Evolutionary conservation across 305 asterid species (phyloP).

Genomic region (Fraxinus latifolia): DNA sequence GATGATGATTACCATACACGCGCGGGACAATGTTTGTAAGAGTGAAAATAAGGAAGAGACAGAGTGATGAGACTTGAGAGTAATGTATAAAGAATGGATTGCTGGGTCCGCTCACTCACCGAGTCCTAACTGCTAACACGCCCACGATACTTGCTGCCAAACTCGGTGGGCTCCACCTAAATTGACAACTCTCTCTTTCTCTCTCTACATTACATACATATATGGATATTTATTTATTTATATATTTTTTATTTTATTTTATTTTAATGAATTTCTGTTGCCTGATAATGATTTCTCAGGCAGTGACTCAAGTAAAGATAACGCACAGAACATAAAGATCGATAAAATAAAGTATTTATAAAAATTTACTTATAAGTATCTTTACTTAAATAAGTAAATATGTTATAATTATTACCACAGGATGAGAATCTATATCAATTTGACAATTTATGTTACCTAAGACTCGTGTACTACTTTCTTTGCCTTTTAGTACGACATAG

Average conservation of each 20-base stretch:
- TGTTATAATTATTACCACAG: not conserved
- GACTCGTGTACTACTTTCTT: not conserved
- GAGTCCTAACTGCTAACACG: conserved; percentile 36
- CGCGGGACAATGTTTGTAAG: conserved; percentile 12
- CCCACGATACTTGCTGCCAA: conserved; percentile 40
- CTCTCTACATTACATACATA: not conserved
- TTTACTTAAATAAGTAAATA: not conserved
- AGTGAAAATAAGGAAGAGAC: conserved; percentile 12
- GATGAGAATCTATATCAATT: not conserved
- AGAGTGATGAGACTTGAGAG: conserved; percentile 36
- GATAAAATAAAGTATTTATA: not conserved
- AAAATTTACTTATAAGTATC: not conserved
- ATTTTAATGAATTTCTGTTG: conserved; percentile 26
- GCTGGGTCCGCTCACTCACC: conserved; percentile 6
- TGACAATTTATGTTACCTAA: not conserved
- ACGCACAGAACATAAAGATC: not conserved
- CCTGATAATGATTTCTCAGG: conserved; percentile 19
- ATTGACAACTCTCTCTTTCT: conserved; percentile 28
- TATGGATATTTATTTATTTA: not conserved
- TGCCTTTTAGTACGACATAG: not conserved
- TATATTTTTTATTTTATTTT: not conserved
- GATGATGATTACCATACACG: not conserved
- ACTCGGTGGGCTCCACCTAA: conserved; percentile 26
- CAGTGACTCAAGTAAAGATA: not conserved
- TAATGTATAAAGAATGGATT: conserved; percentile 23